Percentiles rank a stretch among this genome's conserved stretches.
Evolutionary conservation across 371 early-diverging fungal genomes (phyloP).

Genomic region (Mucor piriformis): DNA sequence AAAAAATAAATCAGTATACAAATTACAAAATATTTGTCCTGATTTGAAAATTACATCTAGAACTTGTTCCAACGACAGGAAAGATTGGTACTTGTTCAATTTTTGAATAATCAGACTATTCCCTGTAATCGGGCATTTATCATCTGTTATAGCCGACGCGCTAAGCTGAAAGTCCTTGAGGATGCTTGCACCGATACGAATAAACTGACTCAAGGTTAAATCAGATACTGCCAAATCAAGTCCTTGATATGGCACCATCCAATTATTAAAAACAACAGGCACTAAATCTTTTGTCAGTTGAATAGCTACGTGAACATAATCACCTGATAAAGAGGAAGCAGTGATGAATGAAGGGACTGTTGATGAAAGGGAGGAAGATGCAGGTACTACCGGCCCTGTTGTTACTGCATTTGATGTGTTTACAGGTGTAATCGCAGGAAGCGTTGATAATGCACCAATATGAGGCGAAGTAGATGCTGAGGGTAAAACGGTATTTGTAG

Average conservation of each 20-base stretch:
- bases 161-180: conserved; percentile 9
- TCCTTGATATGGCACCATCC: conserved; percentile 63
- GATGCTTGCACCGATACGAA: conserved; percentile 41
- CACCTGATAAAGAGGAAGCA: conserved; percentile 74
- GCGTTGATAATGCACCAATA: conserved; percentile 8
- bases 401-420: background rate
- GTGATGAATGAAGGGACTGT: conserved; percentile 81
- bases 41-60: conserved; percentile 57
- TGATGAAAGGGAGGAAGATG: conserved; percentile 18
- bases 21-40: background rate
- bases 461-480: conserved; percentile 14
- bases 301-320: conserved; percentile 83
- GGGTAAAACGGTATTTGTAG: conserved; percentile 68
- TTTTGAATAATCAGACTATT: conserved; percentile 45
- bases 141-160: background rate
- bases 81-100: conserved; percentile 43
- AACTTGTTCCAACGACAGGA: conserved; percentile 78
- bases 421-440: conserved; percentile 12
- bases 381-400: background rate
- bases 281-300: conserved; percentile 90
- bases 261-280: conserved; percentile 84
- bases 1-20: background rate
- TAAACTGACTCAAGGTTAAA: conserved; percentile 63
- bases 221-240: conserved; percentile 65
- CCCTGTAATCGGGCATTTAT: conserved; percentile 37